Evolutionary conservation across 345 rosid species (phyloP), one percentile per base, ranked within the genome.

Genomic region (Salix caprea): DNA sequence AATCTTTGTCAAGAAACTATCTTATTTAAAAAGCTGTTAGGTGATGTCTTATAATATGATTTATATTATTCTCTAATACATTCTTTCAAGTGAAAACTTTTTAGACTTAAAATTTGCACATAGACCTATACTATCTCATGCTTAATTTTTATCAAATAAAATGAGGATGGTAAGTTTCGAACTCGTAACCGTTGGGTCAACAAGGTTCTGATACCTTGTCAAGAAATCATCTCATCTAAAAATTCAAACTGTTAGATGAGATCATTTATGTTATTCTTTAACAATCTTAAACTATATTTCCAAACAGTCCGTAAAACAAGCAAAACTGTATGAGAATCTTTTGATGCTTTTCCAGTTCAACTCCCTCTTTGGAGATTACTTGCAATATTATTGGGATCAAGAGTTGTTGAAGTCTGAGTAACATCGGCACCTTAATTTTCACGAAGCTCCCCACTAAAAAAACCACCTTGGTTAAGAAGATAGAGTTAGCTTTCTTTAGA

Each of bases 211-310:
- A 30, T 30, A 30, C 30, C 2, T 28, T 28, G 30, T 28, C 30
- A 28, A 28, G 2, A 0, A 28, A 30, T 30, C 32, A 30, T 32
- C 4, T 32, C 0, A 32, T 3, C 34, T 32, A 32, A 3, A 32
- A 0, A 0, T 32, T 4, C 2, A 32, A 32, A 0, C 4, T 32
- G 0, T 3, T 32, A 3, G 0, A 32, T 32, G 0, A 32, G 4
- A 32, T 30, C 0, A 30, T 32, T 32, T 32, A 32, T 30, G 3
- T 30, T 30, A 30, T 30, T 30, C 0, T 30, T 0, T 30, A 30
- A 30, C 0, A 34, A 34, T 34, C 1, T 34, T 34, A 0, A 34
- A 5, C 0, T 34, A 34, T 34, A 34, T 34, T 34, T 34, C 37
- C 37, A 34, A 34, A 34, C 37, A 5, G 7, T 0, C 0, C 6